These are phyloP conservation scores for Phaffia australis DNA, from an alignment of 768 basidiomycete genomes.

Conservation along the genomic window DNA sequence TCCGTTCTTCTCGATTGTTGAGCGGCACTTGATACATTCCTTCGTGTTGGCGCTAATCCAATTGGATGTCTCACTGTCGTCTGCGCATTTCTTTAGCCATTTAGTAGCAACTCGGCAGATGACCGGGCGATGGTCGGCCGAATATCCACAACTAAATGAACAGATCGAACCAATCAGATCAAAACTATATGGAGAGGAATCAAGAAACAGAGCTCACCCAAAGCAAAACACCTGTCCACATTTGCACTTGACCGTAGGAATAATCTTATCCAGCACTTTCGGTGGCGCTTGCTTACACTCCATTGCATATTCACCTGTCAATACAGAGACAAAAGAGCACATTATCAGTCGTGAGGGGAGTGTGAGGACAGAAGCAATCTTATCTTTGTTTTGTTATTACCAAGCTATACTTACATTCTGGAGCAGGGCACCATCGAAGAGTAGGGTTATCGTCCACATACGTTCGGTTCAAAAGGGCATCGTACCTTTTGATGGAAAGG, in stretches of 20 bases:
- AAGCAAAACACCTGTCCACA: conserved; percentile 82
- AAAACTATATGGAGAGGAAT: neutral
- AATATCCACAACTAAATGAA: conserved; percentile 51
- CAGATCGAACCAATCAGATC: neutral
- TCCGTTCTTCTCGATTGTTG: conserved; percentile 99
- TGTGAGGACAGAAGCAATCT: neutral
- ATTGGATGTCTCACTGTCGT: conserved; percentile 96
- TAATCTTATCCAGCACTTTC: conserved; percentile 62
- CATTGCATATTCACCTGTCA: conserved; percentile 60
- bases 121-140: conserved; percentile 82
- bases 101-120: conserved; percentile 76
- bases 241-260: conserved; percentile 81
- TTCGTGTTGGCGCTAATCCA: conserved; percentile 99
- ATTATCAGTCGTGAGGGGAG: neutral
- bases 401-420: conserved; percentile 49
- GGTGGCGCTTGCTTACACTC: conserved; percentile 72
- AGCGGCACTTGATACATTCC: conserved; percentile 89
- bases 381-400: too few species aligned
- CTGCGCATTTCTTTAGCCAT: conserved; percentile 95
- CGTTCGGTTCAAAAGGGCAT: conserved; percentile 76
- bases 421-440: conserved; percentile 91
- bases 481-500: conserved; percentile 48
- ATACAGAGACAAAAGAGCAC: neutral
- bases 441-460: conserved; percentile 73
- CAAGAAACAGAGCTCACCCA: conserved; percentile 42